These are phyloP conservation scores for Lactarius quietus DNA, from an alignment of 768 basidiomycete genomes.

Conservation along the genomic window DNA sequence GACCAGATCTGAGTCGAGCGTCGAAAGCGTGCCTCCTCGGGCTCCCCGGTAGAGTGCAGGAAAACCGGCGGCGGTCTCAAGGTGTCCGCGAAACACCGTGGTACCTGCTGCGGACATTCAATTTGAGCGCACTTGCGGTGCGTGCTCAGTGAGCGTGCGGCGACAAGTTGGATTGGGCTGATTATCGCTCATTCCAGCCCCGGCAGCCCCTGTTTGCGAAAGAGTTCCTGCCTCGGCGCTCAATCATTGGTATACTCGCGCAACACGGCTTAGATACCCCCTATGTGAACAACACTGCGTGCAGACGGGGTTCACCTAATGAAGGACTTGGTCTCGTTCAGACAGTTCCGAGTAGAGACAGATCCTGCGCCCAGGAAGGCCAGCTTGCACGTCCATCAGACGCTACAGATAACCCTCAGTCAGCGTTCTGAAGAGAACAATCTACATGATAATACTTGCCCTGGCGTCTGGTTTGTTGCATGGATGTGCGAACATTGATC, in stretches of 20 bases:
- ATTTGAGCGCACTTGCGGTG: not conserved
- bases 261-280: conserved; percentile 6
- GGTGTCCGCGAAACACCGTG: not conserved
- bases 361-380: not conserved
- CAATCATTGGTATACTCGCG: not conserved
- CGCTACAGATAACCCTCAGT: not conserved
- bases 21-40: not conserved
- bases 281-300: not conserved
- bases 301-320: not conserved
- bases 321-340: not conserved
- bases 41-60: not conserved
- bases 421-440: not conserved
- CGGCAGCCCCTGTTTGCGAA: not conserved
- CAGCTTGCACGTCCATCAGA: conserved; percentile 14
- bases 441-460: not conserved
- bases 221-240: not conserved
- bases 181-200: too few relatives aligned
- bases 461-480: not conserved
- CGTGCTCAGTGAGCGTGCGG: not conserved
- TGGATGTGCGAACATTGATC: not conserved
- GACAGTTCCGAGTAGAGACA: not conserved
- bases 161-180: not conserved
- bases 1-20: not conserved
- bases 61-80: not conserved
- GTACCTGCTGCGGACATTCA: not conserved